Conservation (phyloP, 2,329 filamentous ascomycete genomes). For the Xylaria sp. region DNA sequence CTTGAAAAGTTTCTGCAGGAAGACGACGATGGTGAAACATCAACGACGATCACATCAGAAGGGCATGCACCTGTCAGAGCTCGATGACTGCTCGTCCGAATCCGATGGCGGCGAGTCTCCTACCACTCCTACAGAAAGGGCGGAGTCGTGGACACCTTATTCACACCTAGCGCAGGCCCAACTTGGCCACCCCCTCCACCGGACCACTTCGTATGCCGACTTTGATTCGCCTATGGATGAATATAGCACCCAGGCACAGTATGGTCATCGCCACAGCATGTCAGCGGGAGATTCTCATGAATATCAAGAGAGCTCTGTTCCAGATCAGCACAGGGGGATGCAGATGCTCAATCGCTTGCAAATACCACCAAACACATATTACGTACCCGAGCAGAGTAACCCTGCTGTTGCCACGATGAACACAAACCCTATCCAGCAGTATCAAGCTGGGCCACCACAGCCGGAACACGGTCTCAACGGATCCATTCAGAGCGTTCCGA, state of each 20-base stretch:
- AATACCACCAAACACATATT: conserved; percentile 62
- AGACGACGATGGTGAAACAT: conserved; percentile 78
- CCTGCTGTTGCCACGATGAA: conserved; percentile 72
- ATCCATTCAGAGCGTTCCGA: conserved; percentile 70
- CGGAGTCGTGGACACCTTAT: conserved; percentile 63
- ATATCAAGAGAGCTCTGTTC: conserved; percentile 56
- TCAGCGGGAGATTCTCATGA: conserved; percentile 58
- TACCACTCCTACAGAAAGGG: conserved; percentile 65
- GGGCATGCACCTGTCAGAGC: conserved; percentile 65
- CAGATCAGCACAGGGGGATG: conserved; percentile 58
- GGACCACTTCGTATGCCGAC: conserved; percentile 66
- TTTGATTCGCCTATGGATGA: conserved; percentile 63
- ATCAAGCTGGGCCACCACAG: conserved; percentile 64
- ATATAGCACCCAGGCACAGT: conserved; percentile 58
- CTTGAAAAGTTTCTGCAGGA: conserved; percentile 76
- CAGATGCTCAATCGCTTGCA: conserved; percentile 62
- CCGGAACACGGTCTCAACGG: conserved; percentile 60
- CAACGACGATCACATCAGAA: conserved; percentile 71
- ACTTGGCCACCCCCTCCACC: conserved; percentile 58
- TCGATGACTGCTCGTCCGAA: conserved; percentile 66
- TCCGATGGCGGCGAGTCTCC: conserved; percentile 70
- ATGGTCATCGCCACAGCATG: conserved; percentile 61
- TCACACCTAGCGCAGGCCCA: conserved; percentile 54
- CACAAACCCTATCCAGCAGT: conserved; percentile 61
- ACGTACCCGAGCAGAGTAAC: conserved; percentile 70